phyloP scores from a whole-genome alignment of 306 rosid species.

The Medicago truncatula region DNA sequence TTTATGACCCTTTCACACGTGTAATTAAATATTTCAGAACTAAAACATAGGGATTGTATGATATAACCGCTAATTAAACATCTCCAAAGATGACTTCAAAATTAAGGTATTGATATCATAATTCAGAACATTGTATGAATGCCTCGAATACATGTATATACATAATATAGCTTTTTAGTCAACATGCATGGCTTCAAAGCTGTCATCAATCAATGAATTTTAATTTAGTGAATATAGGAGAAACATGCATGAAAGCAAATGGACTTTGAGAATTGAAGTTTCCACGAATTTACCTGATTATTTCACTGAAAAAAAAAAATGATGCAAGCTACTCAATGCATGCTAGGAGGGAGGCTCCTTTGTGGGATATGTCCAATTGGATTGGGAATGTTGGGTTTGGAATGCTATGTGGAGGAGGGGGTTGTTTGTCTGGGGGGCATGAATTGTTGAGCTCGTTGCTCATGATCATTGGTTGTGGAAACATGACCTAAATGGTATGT shows the following conservation, averaged over 20 bases:
- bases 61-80: neutral
- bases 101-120: constrained; percentile 40
- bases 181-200: constrained; percentile 33
- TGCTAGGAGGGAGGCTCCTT: neutral
- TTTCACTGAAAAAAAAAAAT: neutral
- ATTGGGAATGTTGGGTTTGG: neutral
- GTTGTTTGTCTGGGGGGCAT: too few species aligned
- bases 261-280: neutral
- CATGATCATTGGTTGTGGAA: too few species aligned
- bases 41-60: neutral
- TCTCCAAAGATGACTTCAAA: constrained; percentile 34
- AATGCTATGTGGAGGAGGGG: too few species aligned
- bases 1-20: neutral
- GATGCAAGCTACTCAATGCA: neutral
- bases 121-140: constrained; percentile 36
- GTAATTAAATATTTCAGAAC: constrained; percentile 9
- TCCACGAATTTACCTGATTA: neutral
- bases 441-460: too few species aligned
- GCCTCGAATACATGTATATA: constrained; percentile 5
- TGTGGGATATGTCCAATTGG: too few species aligned
- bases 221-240: constrained; percentile 22
- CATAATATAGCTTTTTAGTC: constrained; percentile 35
- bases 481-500: too few species aligned
- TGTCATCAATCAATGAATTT: constrained; percentile 41
- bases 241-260: constrained; percentile 44